A percentile compares a stretch with the other conserved stretches of the same genome.
Conservation (phyloP, 2,329 filamentous ascomycete genomes). For the Arachnopeziza araneosa region DNA sequence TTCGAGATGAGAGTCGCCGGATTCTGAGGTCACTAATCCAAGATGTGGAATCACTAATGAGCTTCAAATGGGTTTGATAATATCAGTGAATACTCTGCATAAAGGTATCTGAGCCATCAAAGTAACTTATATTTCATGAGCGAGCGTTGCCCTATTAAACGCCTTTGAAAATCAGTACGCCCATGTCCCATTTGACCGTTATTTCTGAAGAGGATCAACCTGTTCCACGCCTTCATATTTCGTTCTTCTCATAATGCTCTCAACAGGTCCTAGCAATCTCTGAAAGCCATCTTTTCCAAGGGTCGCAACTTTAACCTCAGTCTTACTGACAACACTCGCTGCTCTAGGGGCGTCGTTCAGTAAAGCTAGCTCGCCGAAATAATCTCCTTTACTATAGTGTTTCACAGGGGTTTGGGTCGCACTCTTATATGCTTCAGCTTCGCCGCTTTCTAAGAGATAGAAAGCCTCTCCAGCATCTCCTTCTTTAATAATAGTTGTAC, state of each 20-base stretch:
- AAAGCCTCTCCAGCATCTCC: conserved; percentile 90
- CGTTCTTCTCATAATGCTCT: conserved; percentile 83
- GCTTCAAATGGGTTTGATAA: conserved; percentile 9
- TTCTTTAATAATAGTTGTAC: conserved; percentile 81
- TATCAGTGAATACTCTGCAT: conserved; percentile 23
- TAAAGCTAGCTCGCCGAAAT: conserved; percentile 92
- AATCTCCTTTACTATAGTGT: conserved; percentile 84
- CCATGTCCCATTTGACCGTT: conserved; percentile 16
- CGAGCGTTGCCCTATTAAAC: conserved; percentile 28
- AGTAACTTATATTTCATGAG: conserved; percentile 25
- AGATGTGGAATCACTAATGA: neutral
- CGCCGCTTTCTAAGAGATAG: conserved; percentile 81
- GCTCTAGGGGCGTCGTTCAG: conserved; percentile 91
- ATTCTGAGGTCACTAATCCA: neutral
- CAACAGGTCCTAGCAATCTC: conserved; percentile 83
- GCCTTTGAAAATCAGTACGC: conserved; percentile 19
- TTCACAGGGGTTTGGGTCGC: conserved; percentile 66
- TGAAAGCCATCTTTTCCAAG: conserved; percentile 94
- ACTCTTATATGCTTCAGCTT: conserved; percentile 82
- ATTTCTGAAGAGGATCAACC: conserved; percentile 54
- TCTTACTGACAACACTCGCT: conserved; percentile 77
- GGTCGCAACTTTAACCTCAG: conserved; percentile 87
- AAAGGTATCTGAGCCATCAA: conserved; percentile 24
- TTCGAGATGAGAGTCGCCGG: neutral
- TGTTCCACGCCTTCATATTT: conserved; percentile 59